Conservation (phyloP, 371 early-diverging fungal genomes). For the Nematocida sp. region DNA sequence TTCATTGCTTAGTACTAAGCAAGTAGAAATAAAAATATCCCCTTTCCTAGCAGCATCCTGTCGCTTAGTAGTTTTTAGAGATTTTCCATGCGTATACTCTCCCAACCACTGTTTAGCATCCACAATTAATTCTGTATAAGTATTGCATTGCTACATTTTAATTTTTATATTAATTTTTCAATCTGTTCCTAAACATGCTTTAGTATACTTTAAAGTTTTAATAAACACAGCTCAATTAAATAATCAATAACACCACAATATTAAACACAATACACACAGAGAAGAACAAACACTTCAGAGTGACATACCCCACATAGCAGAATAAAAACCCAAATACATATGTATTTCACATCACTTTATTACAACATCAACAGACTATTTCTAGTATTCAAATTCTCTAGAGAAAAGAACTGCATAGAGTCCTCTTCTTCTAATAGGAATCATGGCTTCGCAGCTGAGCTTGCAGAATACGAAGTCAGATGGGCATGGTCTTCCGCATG, state of each 20-base stretch:
- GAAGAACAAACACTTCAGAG: neutral
- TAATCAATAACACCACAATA: neutral
- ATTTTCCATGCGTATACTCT: no score
- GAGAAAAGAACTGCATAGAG: constrained; percentile 54
- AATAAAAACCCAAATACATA: constrained; percentile 2
- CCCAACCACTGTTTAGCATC: no score
- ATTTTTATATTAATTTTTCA: no score
- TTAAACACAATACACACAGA: neutral
- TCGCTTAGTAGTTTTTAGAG: no score
- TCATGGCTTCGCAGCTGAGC: constrained; percentile 31
- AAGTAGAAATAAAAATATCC: no score
- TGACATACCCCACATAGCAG: neutral
- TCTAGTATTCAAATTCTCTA: constrained; percentile 21
- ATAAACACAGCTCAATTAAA: neutral
- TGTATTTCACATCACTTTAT: constrained; percentile 36
- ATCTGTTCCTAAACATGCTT: no score
- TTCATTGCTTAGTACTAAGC: no score
- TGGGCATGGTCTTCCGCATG: constrained; percentile 47
- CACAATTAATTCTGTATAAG: no score
- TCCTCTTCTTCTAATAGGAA: constrained; percentile 45
- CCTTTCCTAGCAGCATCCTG: no score
- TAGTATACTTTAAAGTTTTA: neutral
- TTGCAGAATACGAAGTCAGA: constrained; percentile 45
- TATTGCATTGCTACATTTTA: no score
- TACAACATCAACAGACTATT: constrained; percentile 15